Base-by-base conservation (phyloP, 2,329 filamentous ascomycete genomes). In the Hymenoscyphus albidus region DNA sequence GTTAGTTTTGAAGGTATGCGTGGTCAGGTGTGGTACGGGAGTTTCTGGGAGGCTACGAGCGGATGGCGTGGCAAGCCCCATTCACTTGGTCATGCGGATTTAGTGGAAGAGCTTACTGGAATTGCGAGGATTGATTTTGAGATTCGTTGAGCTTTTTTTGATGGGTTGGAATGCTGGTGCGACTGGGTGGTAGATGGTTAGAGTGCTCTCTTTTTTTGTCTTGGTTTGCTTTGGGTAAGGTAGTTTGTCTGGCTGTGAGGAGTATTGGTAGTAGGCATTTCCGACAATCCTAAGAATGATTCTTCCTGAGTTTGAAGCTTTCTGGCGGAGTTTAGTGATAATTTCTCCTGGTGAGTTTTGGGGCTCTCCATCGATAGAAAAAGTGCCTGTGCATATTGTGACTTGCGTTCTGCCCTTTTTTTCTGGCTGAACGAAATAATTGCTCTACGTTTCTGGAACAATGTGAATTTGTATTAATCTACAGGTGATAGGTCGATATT, bases 101-200 rank as follows among this genome's bases (percentile, higher is more conserved):
- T 78, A 51, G 74, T 78, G 14, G 76, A 77, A 65, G 74, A 77
- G 60, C 61, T 76, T 27, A 74, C 70, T n/a, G 76, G 76, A 12
- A 74, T 79, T 62, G 72, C 75, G 38, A 74, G 76, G 67, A 72
- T 80, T 58, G 76, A 79, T 64, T 70, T 79, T 68, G 77, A 79
- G 69, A 74, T 79, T 61, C 62, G 68, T 14, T 70, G 55, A 57
- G 55, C 9, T 14, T n/a, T 14, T 5, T 14, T 57, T 27, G 55
- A 10, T 57, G 31, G 5, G 27, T 38, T 57, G 55, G 44, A 51
- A 27, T n/a, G 13, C 2, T 10, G 54, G 32, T 51, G 10, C 12
- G 18, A 27, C 5, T 22, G 18, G 44, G 12, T 2, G 44, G n/a
- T 51, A 9, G 12, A 5, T 1, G n/a, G 22, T 51, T 10, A 51